Base-by-base conservation (phyloP, 768 basidiomycete species). In the Podaxis sp. region DNA sequence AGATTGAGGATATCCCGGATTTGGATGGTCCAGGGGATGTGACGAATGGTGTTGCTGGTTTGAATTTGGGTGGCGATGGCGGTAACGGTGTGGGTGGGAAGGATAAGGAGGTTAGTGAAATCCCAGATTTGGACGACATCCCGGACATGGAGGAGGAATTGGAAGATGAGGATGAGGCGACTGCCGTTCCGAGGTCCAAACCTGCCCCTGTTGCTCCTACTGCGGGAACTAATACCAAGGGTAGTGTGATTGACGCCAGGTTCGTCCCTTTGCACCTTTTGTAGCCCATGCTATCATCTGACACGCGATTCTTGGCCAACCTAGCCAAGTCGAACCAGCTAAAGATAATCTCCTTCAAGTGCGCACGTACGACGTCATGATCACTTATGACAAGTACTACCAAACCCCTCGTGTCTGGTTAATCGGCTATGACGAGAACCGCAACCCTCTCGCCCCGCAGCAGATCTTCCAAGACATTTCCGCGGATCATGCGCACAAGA, bases 361-460 rank as follows among this genome's bases (percentile, higher is more conserved):
- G 44, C 87, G 97, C 71, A 99, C 96, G 11, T 99, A 99, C 80
- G 97, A 99, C 74, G 96, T 98, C 70, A 93, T 97, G 90, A 99
- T 99, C 80, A 94, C 93, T 53, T 99, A 99, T 75, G 97, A 99
- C 84, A 99, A 99, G 80, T 96, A 96, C 76, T 99, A 99, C 77
- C 97, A 99, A 75, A 98, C 96, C 12, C 97, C 97, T 24, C 87
- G 96, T 68, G 91, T 98, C 73, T 99, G 97, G 97, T 78, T 99
- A 63, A 86, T 96, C 67, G 97, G 97, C 19, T 98, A 98, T 72
- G 96, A 98, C 72, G 97, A 99, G 86, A 92, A 96, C 72, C 88
- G 95, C 67, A 89, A 84, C 7, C 93, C 95, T 17, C 82, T 99
- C 61, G 93, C 88, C 4, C 93, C 94, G 1, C 74, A 87, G 3